These are phyloP conservation scores for Pulveroboletus sp. DNA, from an alignment of 768 basidiomycete genomes.

Conservation along the genomic window DNA sequence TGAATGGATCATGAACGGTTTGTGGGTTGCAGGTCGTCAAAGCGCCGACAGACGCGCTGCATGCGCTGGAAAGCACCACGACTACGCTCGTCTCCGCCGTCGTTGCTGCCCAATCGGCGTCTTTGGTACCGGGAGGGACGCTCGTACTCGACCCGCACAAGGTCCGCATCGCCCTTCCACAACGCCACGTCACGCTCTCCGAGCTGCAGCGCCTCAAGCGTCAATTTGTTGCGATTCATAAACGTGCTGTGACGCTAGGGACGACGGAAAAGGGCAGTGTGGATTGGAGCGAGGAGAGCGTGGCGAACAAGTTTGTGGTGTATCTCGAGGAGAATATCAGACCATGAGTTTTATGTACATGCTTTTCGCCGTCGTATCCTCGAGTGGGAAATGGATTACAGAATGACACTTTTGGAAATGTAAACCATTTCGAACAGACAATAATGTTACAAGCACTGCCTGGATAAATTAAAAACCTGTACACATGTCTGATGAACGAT, in stretches of 20 bases:
- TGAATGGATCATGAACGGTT: too few species aligned
- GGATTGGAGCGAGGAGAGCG: conserved; percentile 72
- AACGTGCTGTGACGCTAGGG: conserved; percentile 83
- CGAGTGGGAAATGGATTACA: too few species aligned
- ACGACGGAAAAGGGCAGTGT: conserved; percentile 74
- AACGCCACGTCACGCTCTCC: conserved; percentile 72
- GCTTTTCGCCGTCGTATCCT: too few species aligned
- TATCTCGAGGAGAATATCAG: conserved; percentile 73
- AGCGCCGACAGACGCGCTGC: conserved; percentile 86
- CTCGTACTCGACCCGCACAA: conserved; percentile 25
- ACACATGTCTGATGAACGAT: too few species aligned
- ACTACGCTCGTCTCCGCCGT: conserved; percentile 69
- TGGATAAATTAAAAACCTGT: too few species aligned
- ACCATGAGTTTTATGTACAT: conserved; percentile 27
- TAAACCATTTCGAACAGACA: too few species aligned
- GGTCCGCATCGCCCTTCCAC: conserved; percentile 59
- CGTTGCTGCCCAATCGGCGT: conserved; percentile 57
- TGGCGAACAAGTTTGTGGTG: conserved; percentile 64
- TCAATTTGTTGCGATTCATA: conserved; percentile 88
- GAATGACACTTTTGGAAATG: too few species aligned
- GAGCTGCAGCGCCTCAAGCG: conserved; percentile 89
- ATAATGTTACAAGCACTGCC: too few species aligned
- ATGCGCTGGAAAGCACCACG: conserved; percentile 78
- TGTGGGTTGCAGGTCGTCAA: conserved; percentile 57
- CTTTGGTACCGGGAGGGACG: conserved; percentile 46